Conservation (phyloP, 2,329 filamentous ascomycete species). For the Plectosphaerella cucumerina region DNA sequence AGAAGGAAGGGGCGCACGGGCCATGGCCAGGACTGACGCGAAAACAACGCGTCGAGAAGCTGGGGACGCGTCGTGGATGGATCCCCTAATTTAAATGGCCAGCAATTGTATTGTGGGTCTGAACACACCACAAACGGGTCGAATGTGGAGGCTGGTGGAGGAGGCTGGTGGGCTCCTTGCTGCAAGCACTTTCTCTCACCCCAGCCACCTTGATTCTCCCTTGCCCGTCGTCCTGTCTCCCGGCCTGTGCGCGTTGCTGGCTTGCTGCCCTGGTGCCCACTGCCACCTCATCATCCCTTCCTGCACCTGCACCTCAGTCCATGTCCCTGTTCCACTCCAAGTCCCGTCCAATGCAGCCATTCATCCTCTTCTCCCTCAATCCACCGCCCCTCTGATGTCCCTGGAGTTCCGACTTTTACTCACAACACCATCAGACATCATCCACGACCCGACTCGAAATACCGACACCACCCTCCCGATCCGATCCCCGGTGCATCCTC, state of each 20-base stretch:
- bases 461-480: too few species aligned
- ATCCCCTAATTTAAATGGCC: constrained; percentile 2
- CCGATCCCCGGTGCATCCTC: neutral
- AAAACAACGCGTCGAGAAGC: constrained; percentile 10
- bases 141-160: neutral
- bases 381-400: neutral
- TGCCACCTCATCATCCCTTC: constrained; percentile 2
- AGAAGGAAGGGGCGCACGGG: neutral
- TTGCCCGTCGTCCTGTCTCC: neutral
- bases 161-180: constrained; percentile 7
- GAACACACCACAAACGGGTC: neutral
- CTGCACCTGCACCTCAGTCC: constrained; percentile 5
- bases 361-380: neutral
- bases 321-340: constrained; percentile 1
- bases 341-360: neutral
- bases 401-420: neutral
- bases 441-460: neutral
- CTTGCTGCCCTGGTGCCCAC: neutral
- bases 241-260: neutral
- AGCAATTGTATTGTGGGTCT: constrained; percentile 5
- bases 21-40: constrained; percentile 1
- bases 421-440: neutral
- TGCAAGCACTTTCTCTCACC: too few species aligned
- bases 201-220: too few species aligned
- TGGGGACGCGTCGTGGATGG: neutral